These are phyloP conservation scores for Colletotrichum sublineola DNA, from an alignment of 2,329 filamentous ascomycete species.

Conservation along the genomic window DNA sequence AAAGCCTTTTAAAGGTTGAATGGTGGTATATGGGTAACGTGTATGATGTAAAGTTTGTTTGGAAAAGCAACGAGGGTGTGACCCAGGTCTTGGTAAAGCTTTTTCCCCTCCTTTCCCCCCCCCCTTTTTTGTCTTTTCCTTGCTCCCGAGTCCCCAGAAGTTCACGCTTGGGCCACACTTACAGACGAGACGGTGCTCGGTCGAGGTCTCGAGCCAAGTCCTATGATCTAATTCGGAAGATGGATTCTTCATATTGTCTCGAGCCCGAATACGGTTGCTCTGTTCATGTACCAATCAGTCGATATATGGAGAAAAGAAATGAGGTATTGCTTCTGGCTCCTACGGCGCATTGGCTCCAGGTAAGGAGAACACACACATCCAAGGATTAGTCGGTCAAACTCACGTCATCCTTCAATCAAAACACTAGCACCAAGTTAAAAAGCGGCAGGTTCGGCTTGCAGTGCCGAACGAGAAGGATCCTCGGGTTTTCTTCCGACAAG, in stretches of 20 bases:
- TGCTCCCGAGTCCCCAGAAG: not conserved
- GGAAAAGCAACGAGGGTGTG: not conserved
- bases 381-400: not conserved
- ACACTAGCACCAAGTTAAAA: not conserved
- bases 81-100: not conserved
- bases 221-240: not conserved
- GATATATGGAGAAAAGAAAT: not conserved
- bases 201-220: not conserved
- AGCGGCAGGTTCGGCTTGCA: not conserved
- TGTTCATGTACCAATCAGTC: not conserved
- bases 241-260: not conserved
- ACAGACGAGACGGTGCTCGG: not conserved
- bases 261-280: not conserved
- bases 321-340: not conserved
- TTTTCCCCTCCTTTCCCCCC: not conserved
- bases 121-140: no score
- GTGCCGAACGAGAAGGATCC: no score
- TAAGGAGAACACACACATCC: not conserved
- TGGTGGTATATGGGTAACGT: not conserved
- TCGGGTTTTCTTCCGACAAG: not conserved
- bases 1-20: not conserved
- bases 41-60: constrained; percentile 13
- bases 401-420: constrained; percentile 4
- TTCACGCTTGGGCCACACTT: constrained; percentile 33
- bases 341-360: not conserved